These are phyloP conservation scores for Dothidotthia symphoricarpi DNA, from an alignment of 2,329 filamentous ascomycete species.

Conservation along the genomic window DNA sequence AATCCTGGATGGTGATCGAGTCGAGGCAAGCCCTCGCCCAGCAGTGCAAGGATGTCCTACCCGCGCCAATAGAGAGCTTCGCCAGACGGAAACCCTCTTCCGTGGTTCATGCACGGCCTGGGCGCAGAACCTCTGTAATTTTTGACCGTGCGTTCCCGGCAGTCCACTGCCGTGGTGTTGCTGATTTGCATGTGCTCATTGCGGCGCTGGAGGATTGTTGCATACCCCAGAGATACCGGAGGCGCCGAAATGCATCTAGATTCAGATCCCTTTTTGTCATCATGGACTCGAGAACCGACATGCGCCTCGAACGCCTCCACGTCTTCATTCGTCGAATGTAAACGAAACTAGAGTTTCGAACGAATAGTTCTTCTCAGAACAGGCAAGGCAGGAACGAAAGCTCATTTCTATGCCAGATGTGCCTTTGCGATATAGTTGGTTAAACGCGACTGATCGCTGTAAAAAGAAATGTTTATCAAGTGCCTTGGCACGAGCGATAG, in stretches of 20 bases:
- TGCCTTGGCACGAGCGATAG: no score
- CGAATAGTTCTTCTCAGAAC: conserved; percentile 1
- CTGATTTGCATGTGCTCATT: conserved; percentile 1
- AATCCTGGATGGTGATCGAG: conserved; percentile 33
- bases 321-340: not conserved
- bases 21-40: conserved; percentile 30
- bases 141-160: conserved; percentile 1
- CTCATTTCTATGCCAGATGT: no score
- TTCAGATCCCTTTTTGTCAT: conserved; percentile 15
- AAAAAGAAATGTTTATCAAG: no score
- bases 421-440: no score
- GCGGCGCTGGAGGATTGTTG: conserved; percentile 4
- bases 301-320: conserved; percentile 18
- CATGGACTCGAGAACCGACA: conserved; percentile 16
- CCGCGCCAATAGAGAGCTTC: conserved; percentile 23
- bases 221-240: conserved; percentile 16
- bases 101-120: conserved; percentile 12
- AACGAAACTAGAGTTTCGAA: not conserved
- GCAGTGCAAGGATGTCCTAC: conserved; percentile 19
- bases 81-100: conserved; percentile 11
- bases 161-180: conserved; percentile 11
- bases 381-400: conserved; percentile 11
- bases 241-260: conserved; percentile 15
- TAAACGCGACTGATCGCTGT: no score
- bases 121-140: conserved; percentile 7